Conservation (phyloP, 106 monocot genomes). For the Dioscorea alata region DNA sequence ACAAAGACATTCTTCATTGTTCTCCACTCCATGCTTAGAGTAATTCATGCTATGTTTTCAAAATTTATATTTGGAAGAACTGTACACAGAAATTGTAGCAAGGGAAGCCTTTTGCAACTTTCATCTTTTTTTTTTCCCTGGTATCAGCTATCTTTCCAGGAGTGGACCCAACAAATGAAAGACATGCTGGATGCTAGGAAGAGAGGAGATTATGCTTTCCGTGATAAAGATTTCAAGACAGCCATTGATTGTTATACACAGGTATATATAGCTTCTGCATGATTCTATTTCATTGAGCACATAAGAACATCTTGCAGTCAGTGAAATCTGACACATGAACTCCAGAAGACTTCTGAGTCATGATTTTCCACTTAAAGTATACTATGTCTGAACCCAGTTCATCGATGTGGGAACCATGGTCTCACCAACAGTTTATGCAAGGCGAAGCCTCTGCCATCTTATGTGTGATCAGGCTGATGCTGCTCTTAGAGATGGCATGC, state of each 20-base stretch:
- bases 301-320: no score
- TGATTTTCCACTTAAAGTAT: not conserved
- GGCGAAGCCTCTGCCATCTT: constrained; percentile 55
- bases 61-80: no score
- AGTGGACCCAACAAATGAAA: constrained; percentile 93
- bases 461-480: constrained; percentile 64
- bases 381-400: constrained; percentile 27
- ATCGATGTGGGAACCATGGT: constrained; percentile 64
- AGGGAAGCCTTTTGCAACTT: not conserved
- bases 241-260: constrained; percentile 87
- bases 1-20: no score
- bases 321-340: no score
- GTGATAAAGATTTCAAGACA: constrained; percentile 80
- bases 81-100: no score
- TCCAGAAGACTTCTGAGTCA: no score
- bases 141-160: constrained; percentile 82
- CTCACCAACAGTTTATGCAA: constrained; percentile 58
- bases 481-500: constrained; percentile 69
- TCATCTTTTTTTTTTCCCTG: not conserved
- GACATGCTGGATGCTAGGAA: constrained; percentile 88
- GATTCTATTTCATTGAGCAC: no score
- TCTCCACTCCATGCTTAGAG: no score
- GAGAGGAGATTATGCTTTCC: constrained; percentile 81
- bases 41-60: no score
- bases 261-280: constrained; percentile 27